Evolutionary conservation across 2,329 filamentous ascomycete species (phyloP).

Genomic region (Dactylonectria macrodidyma): DNA sequence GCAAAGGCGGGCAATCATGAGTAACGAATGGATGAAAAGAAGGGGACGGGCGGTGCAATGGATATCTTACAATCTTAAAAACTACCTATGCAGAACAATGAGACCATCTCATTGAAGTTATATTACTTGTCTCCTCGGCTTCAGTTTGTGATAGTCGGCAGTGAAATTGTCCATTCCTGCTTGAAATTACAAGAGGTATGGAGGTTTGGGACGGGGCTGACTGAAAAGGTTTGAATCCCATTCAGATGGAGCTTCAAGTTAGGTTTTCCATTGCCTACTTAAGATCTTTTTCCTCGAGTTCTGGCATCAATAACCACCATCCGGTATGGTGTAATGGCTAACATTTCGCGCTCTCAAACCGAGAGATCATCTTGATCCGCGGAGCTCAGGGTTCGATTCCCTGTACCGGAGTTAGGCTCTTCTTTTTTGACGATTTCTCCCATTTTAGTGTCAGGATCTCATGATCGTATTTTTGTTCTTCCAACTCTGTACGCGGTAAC

Average conservation of each 20-base stretch:
- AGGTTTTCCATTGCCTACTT: too few species aligned
- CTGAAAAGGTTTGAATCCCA: too few species aligned
- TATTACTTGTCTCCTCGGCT: neutral
- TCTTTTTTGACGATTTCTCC: neutral
- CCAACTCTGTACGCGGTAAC: too few species aligned
- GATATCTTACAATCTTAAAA: neutral
- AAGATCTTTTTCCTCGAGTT: too few species aligned
- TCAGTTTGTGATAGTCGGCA: too few species aligned
- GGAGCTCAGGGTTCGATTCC: conserved; percentile 31
- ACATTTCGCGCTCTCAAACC: conserved; percentile 41
- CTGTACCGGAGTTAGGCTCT: conserved; percentile 21
- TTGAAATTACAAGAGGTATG: too few species aligned
- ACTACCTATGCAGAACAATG: neutral
- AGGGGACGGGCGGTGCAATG: neutral
- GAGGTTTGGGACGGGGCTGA: too few species aligned
- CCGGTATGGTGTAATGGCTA: conserved; percentile 43
- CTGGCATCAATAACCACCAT: conserved; percentile 10
- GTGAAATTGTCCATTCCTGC: too few species aligned
- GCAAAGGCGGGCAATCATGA: conserved; percentile 33
- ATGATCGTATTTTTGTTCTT: too few species aligned
- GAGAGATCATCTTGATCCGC: conserved; percentile 28
- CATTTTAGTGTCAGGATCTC: too few species aligned
- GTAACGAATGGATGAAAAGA: conserved; percentile 30
- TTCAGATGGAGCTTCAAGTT: too few species aligned
- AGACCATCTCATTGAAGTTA: neutral